Conservation (phyloP, 371 early-diverging fungal species). For the Massospora cicadina region DNA sequence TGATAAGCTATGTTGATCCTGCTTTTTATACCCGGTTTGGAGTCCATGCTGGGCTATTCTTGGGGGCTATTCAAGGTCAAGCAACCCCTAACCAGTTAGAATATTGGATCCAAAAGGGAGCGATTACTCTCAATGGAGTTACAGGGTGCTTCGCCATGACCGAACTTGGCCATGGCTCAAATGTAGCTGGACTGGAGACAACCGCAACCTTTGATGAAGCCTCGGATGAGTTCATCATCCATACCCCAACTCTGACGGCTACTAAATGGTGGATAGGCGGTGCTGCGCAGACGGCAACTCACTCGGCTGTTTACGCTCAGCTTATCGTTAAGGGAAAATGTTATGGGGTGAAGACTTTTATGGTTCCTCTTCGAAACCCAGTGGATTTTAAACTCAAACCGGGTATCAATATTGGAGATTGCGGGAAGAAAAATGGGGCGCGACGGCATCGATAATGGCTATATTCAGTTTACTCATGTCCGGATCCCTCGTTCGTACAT, state of each 20-base stretch:
- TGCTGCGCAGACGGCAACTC: slow-evolving; percentile 69
- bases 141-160: slow-evolving; percentile 89
- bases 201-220: slow-evolving; percentile 76
- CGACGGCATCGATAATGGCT: slow-evolving; percentile 70
- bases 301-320: slow-evolving; percentile 62
- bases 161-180: slow-evolving; percentile 78
- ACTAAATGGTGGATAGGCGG: slow-evolving; percentile 98
- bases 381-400: slow-evolving; percentile 33
- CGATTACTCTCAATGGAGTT: slow-evolving; percentile 43
- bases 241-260: slow-evolving; percentile 76
- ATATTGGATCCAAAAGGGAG: slow-evolving; percentile 80
- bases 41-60: slow-evolving; percentile 81
- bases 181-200: slow-evolving; percentile 83
- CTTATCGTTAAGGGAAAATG: slow-evolving; percentile 53
- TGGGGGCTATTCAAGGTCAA: slow-evolving; percentile 74
- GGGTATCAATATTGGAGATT: slow-evolving; percentile 49
- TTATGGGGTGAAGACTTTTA: slow-evolving; percentile 61
- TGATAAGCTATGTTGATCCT: slow-evolving; percentile 64
- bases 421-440: slow-evolving; percentile 64
- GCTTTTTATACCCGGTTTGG: slow-evolving; percentile 86
- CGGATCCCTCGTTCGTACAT: slow-evolving; percentile 62
- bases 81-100: slow-evolving; percentile 69
- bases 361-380: slow-evolving; percentile 49
- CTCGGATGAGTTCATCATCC: slow-evolving; percentile 70
- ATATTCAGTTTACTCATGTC: slow-evolving; percentile 66